Evolutionary conservation across 495 filamentous ascomycete species (phyloP), one percentile per base, ranked within the genome.

Genomic region (Podospora tetraspora): DNA sequence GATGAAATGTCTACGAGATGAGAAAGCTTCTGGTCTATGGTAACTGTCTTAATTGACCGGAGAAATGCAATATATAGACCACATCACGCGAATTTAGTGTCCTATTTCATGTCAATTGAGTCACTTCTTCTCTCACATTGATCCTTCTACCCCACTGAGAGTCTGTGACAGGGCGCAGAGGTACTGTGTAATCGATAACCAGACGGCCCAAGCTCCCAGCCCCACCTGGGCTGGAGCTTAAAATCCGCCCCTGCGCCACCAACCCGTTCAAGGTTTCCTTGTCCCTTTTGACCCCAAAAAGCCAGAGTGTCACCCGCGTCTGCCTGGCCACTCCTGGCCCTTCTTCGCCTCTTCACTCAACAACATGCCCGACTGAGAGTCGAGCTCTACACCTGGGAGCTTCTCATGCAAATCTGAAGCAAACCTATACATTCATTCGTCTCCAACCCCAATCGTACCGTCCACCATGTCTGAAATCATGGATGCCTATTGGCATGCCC

Each of bases 401-500:
- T 71, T 72, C 68, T 71, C 57, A 57, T 67, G 67, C 67, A 52
- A 66, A 62, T 62, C 58, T 27, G 65, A 71, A 34, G 56, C 69
- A 62, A 68, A 62, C 67, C 56, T 62, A 63, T 68, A 59, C 24
- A 58, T 63, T 59, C 57, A 64, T 66, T 63, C 61, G 11, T 58
- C 63, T 63, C 64, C 58, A 8, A 10, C 22, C 57, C 16, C 30
- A 63, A 52, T n/a, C 32, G 37, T 37, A 56, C 19, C 34, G 25
- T 43, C 59, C 58, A 74, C 34, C 34, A 73, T 73, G 74, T 68
- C 74, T 29, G 76, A 79, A 21, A 69, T 78, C 29, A 81, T 90
- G 85, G 89, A 92, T 76, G 82, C 82, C 64, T 92, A 90, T 74
- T 91, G 89, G 90, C 78, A 82, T 63, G 83, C 87, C 68, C 91